Evolutionary conservation across 2,329 filamentous ascomycete genomes (phyloP), one percentile per base, ranked within the genome.

Genomic region (Trichoderma asperellum): DNA sequence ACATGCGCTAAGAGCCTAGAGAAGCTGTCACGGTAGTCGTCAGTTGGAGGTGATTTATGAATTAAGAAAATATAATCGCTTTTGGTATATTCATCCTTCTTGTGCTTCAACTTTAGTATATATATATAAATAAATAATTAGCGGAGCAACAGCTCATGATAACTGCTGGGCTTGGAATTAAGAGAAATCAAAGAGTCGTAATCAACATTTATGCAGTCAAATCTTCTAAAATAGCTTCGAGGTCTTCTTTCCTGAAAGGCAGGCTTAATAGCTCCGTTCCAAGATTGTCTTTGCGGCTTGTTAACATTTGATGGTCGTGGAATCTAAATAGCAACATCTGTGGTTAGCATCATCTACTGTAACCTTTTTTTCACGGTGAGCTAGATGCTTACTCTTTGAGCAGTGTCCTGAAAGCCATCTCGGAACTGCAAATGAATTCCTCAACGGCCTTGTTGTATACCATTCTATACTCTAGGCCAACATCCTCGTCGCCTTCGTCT

Each of bases 251-350:
- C 55, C 90, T 86, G 76, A 98, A 93, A 0, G 96, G 96, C 16
- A 97, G 88, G 73, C 92, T 91, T 58, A 99, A 80, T 64, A 96
- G 83, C 78, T 98, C 96, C 2, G 91, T 94, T 3, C 96, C 96
- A 68, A 94, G 83, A 0, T 88, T 87, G 78, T 99, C 95, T 77
- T 95, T 95, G 71, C 90, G 88, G 71, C 92, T 96, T 68, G 93
- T 93, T 72, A 99, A 92, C 89, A 99, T 98, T 77, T 97, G 93
- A 82, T 99, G 96, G 76, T 99, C 96, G 77, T 97, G 93, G 79
- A 99, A 96, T 80, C 89, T 92, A 53, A 73, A 16, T 32, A 5
- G 61, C 34, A 32, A 14, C 12, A 21, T 18, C 12, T 18, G 18
- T n/a, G 4, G 55, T 67, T 8, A 67, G 55, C 21, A 49, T 2